Evolutionary conservation across 176 grass and related monocot species (phyloP).

Genomic region (Rhynchospora pubera): DNA sequence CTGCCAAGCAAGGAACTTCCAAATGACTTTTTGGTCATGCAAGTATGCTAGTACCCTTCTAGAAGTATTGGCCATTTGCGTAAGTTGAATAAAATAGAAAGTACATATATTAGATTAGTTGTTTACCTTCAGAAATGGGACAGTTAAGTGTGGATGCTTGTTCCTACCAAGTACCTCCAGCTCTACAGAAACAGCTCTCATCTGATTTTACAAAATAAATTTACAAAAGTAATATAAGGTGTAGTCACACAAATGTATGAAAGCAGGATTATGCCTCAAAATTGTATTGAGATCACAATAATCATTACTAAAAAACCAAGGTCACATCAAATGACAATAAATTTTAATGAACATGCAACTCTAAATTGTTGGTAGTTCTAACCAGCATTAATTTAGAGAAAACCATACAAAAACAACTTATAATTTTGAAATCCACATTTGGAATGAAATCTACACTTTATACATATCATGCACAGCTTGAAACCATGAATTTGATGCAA

Average conservation of each 20-base stretch:
- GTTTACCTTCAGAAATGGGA: constrained; percentile 88
- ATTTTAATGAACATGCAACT: not conserved
- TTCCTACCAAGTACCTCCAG: constrained; percentile 87
- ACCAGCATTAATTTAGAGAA: not conserved
- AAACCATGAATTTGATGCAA: too few species aligned
- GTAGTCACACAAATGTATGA: not conserved
- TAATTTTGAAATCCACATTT: too few species aligned
- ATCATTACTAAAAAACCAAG: not conserved
- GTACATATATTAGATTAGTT: constrained; percentile 10
- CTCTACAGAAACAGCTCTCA: constrained; percentile 77
- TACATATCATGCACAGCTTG: too few species aligned
- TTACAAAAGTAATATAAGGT: not conserved
- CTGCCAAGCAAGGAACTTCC: not conserved
- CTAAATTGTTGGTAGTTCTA: not conserved
- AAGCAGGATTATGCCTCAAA: not conserved
- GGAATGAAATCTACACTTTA: too few species aligned
- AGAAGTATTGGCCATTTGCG: not conserved
- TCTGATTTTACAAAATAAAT: constrained; percentile 34
- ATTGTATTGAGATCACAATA: not conserved
- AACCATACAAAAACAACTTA: too few species aligned
- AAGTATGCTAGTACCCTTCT: not conserved
- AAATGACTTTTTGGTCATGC: not conserved
- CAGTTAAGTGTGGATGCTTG: constrained; percentile 79
- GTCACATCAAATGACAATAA: not conserved
- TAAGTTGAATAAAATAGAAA: not conserved